phyloP scores from a whole-genome alignment of 805 yeast genomes.

The Saccharomycopsis lassenensis region DNA sequence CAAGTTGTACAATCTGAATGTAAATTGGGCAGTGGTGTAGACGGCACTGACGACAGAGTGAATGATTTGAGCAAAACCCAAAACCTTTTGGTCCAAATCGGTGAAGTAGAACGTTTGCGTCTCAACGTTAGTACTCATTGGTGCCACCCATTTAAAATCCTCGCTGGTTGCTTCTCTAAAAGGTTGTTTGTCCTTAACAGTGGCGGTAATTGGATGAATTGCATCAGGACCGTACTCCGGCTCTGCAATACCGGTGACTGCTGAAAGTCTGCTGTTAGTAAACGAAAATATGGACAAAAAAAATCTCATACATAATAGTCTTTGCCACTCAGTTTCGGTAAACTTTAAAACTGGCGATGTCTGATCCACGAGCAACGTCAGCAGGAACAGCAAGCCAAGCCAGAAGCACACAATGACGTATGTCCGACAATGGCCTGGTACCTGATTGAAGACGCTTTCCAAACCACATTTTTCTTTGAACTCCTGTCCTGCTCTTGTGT shows the following conservation, averaged over 20 bases:
- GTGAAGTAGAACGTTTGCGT: conserved; percentile 87
- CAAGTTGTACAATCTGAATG: conserved; percentile 66
- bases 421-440: too few relatives aligned
- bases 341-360: too few relatives aligned
- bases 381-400: too few relatives aligned
- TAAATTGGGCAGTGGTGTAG: conserved; percentile 86
- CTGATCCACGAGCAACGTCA: too few relatives aligned
- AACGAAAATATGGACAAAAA: background rate
- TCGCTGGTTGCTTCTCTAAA: conserved; percentile 46
- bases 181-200: conserved; percentile 45
- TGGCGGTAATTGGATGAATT: conserved; percentile 68
- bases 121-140: conserved; percentile 82
- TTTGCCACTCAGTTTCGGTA: too few relatives aligned
- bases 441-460: too few relatives aligned
- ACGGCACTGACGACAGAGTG: conserved; percentile 80
- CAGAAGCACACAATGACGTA: too few relatives aligned
- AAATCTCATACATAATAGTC: too few relatives aligned
- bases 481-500: too few relatives aligned
- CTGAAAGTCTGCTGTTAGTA: conserved; percentile 52
- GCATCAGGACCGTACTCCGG: conserved; percentile 94
- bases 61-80: conserved; percentile 89
- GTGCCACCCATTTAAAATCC: conserved; percentile 69
- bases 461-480: too few relatives aligned
- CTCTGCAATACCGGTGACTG: conserved; percentile 94
- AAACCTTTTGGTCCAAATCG: conserved; percentile 46